phyloP scores from a whole-genome alignment of 2,329 filamentous ascomycete species.

The Arthrobotrys musiformis region DNA sequence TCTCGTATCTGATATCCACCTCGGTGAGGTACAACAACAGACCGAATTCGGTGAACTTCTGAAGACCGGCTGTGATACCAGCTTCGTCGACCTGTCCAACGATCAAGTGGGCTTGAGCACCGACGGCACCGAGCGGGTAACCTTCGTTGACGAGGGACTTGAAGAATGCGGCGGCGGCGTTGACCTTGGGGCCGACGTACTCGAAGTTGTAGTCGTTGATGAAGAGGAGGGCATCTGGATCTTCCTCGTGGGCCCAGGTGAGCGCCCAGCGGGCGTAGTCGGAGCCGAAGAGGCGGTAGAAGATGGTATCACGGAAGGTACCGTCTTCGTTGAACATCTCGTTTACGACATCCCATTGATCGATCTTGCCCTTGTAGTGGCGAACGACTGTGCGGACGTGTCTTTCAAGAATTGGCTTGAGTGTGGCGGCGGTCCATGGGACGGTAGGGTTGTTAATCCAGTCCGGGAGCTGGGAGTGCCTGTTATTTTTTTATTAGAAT shows the following conservation, averaged over 20 bases:
- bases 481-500: not conserved
- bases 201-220: slow-evolving; percentile 75
- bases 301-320: slow-evolving; percentile 68
- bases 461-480: slow-evolving; percentile 57
- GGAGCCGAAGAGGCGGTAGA: slow-evolving; percentile 69
- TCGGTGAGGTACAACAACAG: slow-evolving; percentile 51
- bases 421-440: slow-evolving; percentile 61
- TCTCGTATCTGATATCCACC: slow-evolving; percentile 52
- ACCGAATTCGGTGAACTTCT: slow-evolving; percentile 42
- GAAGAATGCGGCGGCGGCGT: slow-evolving; percentile 63
- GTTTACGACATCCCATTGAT: slow-evolving; percentile 74
- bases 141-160: slow-evolving; percentile 43
- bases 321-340: slow-evolving; percentile 72
- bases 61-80: slow-evolving; percentile 49
- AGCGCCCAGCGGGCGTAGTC: slow-evolving; percentile 71
- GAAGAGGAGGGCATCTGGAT: slow-evolving; percentile 70
- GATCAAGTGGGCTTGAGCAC: slow-evolving; percentile 53
- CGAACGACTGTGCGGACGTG: slow-evolving; percentile 71
- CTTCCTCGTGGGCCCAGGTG: slow-evolving; percentile 67
- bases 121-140: slow-evolving; percentile 50
- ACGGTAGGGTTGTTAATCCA: slow-evolving; percentile 56
- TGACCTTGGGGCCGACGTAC: slow-evolving; percentile 66
- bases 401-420: slow-evolving; percentile 69
- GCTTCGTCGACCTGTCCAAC: slow-evolving; percentile 46
- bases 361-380: slow-evolving; percentile 72